A percentile compares a stretch with the other conserved stretches of the same genome.
Evolutionary conservation across 768 basidiomycete species (phyloP).

Genomic region (Rhodotorula graminis): DNA sequence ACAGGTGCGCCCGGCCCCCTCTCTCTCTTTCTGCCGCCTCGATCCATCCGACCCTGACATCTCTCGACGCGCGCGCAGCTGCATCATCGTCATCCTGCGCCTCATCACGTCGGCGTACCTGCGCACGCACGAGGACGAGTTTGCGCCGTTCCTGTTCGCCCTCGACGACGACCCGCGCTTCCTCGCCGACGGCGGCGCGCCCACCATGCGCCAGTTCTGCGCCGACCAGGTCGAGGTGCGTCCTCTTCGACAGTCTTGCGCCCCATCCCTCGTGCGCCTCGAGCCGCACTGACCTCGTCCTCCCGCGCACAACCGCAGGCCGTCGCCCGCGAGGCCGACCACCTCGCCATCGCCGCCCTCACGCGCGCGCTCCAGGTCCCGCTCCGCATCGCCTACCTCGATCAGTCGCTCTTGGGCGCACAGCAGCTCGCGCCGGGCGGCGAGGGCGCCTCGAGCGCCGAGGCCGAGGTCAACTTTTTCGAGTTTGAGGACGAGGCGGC

Average conservation of each 20-base stretch:
- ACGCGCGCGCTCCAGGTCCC: conserved; percentile 63
- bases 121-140: conserved; percentile 59
- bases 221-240: conserved; percentile 66
- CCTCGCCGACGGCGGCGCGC: conserved; percentile 52
- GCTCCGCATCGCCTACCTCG: conserved; percentile 73
- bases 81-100: conserved; percentile 73
- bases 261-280: background rate
- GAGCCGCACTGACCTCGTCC: background rate
- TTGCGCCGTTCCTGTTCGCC: conserved; percentile 68
- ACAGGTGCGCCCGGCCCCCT: background rate
- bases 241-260: conserved; percentile 37
- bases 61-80: conserved; percentile 49
- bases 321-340: conserved; percentile 55
- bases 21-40: background rate
- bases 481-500: conserved; percentile 56
- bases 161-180: conserved; percentile 53
- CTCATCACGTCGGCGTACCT: conserved; percentile 80
- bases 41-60: conserved; percentile 5
- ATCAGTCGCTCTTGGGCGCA: conserved; percentile 51
- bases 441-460: background rate
- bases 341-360: conserved; percentile 75
- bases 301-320: too few relatives aligned
- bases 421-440: conserved; percentile 44
- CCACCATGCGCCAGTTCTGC: conserved; percentile 61
- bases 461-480: conserved; percentile 59